Evolutionary conservation across 1,284 basidiomycete genomes (phyloP), one percentile per base, ranked within the genome.

Genomic region (Peniophora sp.): DNA sequence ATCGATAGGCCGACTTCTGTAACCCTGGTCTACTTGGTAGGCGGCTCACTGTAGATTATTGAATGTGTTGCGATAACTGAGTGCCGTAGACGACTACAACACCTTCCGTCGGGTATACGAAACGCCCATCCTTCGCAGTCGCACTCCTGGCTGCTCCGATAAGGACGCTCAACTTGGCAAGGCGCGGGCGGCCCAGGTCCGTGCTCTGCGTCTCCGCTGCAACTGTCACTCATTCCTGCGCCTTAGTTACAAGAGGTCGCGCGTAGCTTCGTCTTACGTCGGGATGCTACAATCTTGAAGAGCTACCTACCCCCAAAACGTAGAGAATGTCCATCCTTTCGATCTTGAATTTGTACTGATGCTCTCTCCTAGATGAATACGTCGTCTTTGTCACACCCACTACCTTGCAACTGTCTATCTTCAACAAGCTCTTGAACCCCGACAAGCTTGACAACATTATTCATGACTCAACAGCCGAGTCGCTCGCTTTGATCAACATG

Each of bases 221-320:
- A 12, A 41, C 37, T 27, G 2, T 48, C 27, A 14, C 49, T 52
- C 39, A 41, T 41, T 9, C 22, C 22, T 15, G 10, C 49, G 47
- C 52, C 27, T 14, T 62, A 95, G 88, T 73, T 99, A 17, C 74
- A 78, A n/a, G 70, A 78, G 6, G 78, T 96, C 24, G 83, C 90
- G 12, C 82, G 82, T 57, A 87, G 88, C 58, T 97, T 97, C 66
- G 91, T 99, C 10, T 72, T 99, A 6, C 81, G 97, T 24, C 80
- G 97, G 54, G 93, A 89, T 47, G 87, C 90, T 0, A 81, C 78
- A 8, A 81, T 98, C 36, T 69, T 99, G 51, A 79, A 82, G 55
- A 83, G 86, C 53, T 92, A 90, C 60, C 71, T 99, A 12, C 96
- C 95, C 12, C 92, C 96, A 0, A 97, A 97, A 71, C 74, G 92